phyloP scores from a whole-genome alignment of 2,329 filamentous ascomycete genomes.

The Pseudogymnoascus sp. region DNA sequence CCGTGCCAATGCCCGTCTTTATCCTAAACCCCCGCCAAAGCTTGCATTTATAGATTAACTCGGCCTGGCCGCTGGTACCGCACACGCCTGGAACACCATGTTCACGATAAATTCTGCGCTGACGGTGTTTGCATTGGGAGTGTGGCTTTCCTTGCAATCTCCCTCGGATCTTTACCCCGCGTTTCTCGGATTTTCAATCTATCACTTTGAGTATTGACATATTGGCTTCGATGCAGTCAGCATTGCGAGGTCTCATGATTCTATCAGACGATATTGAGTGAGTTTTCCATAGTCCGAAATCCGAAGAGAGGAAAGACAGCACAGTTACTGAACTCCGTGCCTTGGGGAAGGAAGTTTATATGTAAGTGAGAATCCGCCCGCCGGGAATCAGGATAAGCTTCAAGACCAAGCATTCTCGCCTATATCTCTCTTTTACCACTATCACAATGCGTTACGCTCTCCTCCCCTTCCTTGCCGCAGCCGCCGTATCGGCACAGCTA shows the following conservation, averaged over 20 bases:
- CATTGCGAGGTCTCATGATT: neutral
- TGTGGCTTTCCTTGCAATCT: neutral
- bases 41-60: slow-evolving; percentile 1
- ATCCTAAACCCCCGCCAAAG: neutral
- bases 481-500: neutral
- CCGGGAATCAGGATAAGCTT: neutral
- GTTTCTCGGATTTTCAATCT: neutral
- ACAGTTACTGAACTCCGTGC: neutral
- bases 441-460: neutral
- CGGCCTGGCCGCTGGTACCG: neutral
- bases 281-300: neutral
- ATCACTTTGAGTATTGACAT: neutral
- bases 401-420: neutral
- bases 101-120: neutral
- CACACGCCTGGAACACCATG: neutral
- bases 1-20: neutral
- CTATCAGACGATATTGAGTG: neutral
- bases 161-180: neutral
- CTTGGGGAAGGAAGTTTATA: neutral
- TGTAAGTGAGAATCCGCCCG: neutral
- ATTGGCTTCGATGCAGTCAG: neutral
- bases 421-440: too few relatives aligned
- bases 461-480: neutral
- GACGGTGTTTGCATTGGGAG: neutral
- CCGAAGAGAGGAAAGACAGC: neutral